phyloP scores from a whole-genome alignment of 139 green algal genomes.

The Coelastrella sp. region DNA sequence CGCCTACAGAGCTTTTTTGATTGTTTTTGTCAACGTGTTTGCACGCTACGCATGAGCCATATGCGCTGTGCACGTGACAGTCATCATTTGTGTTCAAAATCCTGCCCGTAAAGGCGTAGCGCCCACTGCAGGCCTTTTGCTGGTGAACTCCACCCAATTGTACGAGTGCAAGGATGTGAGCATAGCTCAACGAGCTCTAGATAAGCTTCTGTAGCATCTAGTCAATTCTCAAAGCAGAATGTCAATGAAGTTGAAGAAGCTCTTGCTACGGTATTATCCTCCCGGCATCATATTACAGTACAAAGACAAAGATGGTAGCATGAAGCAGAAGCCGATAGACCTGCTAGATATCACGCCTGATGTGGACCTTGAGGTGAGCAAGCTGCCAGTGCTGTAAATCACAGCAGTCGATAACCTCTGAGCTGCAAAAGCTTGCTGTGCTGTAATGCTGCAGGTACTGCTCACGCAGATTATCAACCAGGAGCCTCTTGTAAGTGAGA shows the following conservation, averaged over 20 bases:
- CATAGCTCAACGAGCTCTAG: no score
- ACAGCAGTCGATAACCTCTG: neutral
- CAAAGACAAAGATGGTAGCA: constrained; percentile 58
- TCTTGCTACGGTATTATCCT: constrained; percentile 85
- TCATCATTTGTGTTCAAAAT: no score
- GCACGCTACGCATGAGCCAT: no score
- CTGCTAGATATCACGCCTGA: constrained; percentile 76
- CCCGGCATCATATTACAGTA: constrained; percentile 85
- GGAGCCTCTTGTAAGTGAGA: constrained; percentile 75
- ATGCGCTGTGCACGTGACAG: no score
- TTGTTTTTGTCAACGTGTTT: no score
- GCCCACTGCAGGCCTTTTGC: no score
- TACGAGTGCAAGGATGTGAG: no score
- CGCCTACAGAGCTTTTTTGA: no score
- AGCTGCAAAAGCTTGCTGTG: no score
- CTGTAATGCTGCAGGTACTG: constrained; percentile 51
- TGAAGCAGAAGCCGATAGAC: constrained; percentile 77
- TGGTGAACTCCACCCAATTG: no score
- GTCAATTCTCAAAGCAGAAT: neutral
- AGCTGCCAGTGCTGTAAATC: neutral
- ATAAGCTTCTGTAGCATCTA: neutral
- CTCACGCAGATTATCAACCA: constrained; percentile 72
- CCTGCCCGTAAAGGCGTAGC: no score
- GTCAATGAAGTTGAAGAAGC: constrained; percentile 77
- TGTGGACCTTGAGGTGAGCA: constrained; percentile 74